Percentiles rank a stretch among this genome's conserved stretches.
These are phyloP conservation scores for Schizophyllum amplum DNA, from an alignment of 1,284 basidiomycete genomes.

Conservation along the genomic window DNA sequence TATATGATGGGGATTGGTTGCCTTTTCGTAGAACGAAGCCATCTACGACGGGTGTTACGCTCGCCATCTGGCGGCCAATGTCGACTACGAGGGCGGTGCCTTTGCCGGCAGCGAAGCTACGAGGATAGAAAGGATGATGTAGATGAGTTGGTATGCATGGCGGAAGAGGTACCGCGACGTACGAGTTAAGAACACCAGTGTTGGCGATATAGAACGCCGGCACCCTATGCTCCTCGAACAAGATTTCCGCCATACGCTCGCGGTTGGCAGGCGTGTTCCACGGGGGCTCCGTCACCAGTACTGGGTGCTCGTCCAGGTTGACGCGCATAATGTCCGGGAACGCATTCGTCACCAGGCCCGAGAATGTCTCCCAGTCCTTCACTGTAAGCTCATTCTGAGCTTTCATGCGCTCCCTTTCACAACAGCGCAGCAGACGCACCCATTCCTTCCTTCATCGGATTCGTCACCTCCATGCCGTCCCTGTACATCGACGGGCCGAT, in stretches of 20 bases:
- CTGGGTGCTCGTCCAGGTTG: constrained; percentile 76
- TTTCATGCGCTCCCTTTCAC: neutral
- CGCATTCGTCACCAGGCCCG: constrained; percentile 70
- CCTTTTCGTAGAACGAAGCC: constrained; percentile 97
- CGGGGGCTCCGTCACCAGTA: constrained; percentile 91
- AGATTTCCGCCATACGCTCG: constrained; percentile 91
- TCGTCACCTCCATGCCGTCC: constrained; percentile 78
- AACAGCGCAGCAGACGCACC: constrained; percentile 42
- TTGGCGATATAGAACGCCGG: constrained; percentile 98
- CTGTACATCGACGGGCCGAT: constrained; percentile 92
- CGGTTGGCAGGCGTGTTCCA: constrained; percentile 91
- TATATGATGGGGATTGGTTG: constrained; percentile 22
- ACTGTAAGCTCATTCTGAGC: constrained; percentile 38
- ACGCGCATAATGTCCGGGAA: constrained; percentile 70
- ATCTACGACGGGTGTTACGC: constrained; percentile 93
- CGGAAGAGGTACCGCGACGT: constrained; percentile 25
- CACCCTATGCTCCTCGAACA: constrained; percentile 92
- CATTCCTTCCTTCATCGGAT: constrained; percentile 81
- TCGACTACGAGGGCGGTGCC: constrained; percentile 95
- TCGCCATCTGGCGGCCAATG: constrained; percentile 82
- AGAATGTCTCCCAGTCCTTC: constrained; percentile 70
- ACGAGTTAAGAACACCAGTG: constrained; percentile 93
- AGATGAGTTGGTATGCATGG: neutral
- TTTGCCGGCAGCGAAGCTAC: constrained; percentile 91
- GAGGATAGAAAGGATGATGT: neutral